Conservation (phyloP, 75 land plant genomes). For the Selaginella tamariscina region DNA sequence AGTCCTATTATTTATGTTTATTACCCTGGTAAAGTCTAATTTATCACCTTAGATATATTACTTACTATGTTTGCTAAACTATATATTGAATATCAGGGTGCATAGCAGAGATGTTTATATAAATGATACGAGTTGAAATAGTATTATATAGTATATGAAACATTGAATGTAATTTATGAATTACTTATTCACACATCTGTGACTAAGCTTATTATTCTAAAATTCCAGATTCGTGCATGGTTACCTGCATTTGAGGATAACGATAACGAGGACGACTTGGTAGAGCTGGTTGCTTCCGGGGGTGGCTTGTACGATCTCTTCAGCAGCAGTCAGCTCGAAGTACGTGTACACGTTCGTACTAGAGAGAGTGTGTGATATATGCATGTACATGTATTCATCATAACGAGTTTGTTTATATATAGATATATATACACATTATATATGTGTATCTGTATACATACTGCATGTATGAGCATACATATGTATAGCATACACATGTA, state of each 20-base stretch:
- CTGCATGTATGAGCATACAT: no score
- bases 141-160: neutral
- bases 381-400: no score
- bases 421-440: no score
- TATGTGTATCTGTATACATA: no score
- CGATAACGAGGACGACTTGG: slow-evolving; percentile 38
- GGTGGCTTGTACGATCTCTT: slow-evolving; percentile 61
- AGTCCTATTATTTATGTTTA: neutral
- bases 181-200: neutral
- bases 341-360: slow-evolving; percentile 12
- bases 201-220: neutral
- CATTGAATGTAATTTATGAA: neutral
- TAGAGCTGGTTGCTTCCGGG: slow-evolving; percentile 60
- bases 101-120: neutral
- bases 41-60: neutral
- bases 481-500: no score
- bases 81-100: neutral
- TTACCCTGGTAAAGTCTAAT: neutral
- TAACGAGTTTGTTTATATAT: neutral
- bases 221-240: neutral
- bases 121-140: neutral
- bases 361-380: no score
- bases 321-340: slow-evolving; percentile 87
- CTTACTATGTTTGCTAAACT: neutral
- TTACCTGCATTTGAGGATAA: slow-evolving; percentile 28